Conservation (phyloP, 805 yeast genomes). For the Pichia deserticola region DNA sequence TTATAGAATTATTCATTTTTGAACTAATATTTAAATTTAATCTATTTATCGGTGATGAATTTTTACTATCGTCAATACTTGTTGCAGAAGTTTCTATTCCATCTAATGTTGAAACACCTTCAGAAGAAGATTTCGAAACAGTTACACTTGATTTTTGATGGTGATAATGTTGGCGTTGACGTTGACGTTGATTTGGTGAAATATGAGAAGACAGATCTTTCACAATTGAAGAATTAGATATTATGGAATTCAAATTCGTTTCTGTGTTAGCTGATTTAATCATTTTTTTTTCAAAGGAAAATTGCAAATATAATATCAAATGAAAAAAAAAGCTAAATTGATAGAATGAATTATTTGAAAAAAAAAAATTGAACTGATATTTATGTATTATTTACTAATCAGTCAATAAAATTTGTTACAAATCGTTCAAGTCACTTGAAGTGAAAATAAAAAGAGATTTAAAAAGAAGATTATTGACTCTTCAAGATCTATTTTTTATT, state of each 20-base stretch:
- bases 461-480: too few species aligned
- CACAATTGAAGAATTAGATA: neutral
- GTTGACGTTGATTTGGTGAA: neutral
- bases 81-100: slow-evolving; percentile 6
- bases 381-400: too few species aligned
- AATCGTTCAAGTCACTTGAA: too few species aligned
- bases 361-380: too few species aligned
- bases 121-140: slow-evolving; percentile 12
- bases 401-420: too few species aligned
- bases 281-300: neutral
- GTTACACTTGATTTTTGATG: slow-evolving; percentile 3
- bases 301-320: too few species aligned
- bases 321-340: too few species aligned
- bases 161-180: neutral
- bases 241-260: neutral
- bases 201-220: neutral
- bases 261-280: neutral
- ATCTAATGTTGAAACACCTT: slow-evolving; percentile 8
- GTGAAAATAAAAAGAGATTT: too few species aligned
- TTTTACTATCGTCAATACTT: slow-evolving; percentile 4
- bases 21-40: neutral
- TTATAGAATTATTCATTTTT: neutral
- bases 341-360: too few species aligned
- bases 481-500: too few species aligned
- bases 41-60: neutral